phyloP scores from a whole-genome alignment of 2,329 filamentous ascomycete genomes.

The Diaporthe velutina region DNA sequence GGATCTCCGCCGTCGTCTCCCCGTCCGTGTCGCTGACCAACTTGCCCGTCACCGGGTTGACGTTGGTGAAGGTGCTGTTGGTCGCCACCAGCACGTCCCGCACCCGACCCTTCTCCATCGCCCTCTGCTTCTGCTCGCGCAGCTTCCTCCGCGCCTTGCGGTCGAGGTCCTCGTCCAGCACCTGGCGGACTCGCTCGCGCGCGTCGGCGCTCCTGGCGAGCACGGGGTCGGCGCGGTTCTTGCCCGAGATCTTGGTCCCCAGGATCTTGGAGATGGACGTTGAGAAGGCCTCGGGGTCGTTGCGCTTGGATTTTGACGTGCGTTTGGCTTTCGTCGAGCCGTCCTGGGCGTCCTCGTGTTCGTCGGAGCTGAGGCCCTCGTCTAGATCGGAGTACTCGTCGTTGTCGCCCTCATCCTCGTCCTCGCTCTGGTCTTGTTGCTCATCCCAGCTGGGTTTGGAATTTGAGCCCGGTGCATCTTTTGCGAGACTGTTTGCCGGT shows the following conservation, averaged over 20 bases:
- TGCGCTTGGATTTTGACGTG: slow-evolving; percentile 79
- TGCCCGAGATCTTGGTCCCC: slow-evolving; percentile 85
- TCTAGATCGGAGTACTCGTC: slow-evolving; percentile 55
- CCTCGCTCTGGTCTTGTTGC: slow-evolving; percentile 38
- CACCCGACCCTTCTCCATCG: slow-evolving; percentile 87
- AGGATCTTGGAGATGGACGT: slow-evolving; percentile 95
- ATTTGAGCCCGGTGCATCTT: slow-evolving; percentile 44
- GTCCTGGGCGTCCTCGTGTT: slow-evolving; percentile 55
- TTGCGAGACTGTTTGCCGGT: slow-evolving; percentile 47
- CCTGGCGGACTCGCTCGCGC: slow-evolving; percentile 77
- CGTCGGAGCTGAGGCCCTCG: slow-evolving; percentile 48
- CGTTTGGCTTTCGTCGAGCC: slow-evolving; percentile 48
- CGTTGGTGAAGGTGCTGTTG: slow-evolving; percentile 51
- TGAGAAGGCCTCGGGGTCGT: slow-evolving; percentile 91
- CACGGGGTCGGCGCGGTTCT: slow-evolving; percentile 90
- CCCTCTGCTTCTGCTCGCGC: slow-evolving; percentile 82
- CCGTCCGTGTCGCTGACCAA: slow-evolving; percentile 51
- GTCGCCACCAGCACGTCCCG: slow-evolving; percentile 82
- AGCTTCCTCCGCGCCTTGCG: slow-evolving; percentile 83
- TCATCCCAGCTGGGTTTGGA: slow-evolving; percentile 33
- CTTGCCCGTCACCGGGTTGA: slow-evolving; percentile 62
- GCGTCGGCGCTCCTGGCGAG: slow-evolving; percentile 85
- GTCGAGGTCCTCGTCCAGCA: slow-evolving; percentile 83
- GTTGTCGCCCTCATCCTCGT: slow-evolving; percentile 49
- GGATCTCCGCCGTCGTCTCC: slow-evolving; percentile 66